Conservation (phyloP, 768 basidiomycete species). For the Pleurotus salmoneostramineus region DNA sequence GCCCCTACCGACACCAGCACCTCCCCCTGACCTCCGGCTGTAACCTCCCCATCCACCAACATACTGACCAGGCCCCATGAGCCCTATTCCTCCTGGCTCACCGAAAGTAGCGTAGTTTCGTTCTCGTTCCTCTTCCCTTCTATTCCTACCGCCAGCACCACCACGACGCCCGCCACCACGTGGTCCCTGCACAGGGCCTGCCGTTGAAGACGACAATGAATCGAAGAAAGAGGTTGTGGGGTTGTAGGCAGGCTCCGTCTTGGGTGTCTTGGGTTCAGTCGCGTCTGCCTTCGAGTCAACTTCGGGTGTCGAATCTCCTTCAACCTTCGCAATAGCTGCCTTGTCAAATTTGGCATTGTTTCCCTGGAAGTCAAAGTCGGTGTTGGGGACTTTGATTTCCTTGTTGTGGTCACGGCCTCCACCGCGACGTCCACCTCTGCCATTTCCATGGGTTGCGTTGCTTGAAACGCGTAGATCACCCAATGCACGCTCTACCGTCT, state of each 20-base stretch:
- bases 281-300: slow-evolving; percentile 16
- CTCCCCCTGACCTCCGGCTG: slow-evolving; percentile 42
- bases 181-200: slow-evolving; percentile 20
- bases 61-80: slow-evolving; percentile 72
- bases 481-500: slow-evolving; percentile 57
- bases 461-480: slow-evolving; percentile 46
- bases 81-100: slow-evolving; percentile 74
- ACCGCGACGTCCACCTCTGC: slow-evolving; percentile 22
- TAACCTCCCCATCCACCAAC: slow-evolving; percentile 78
- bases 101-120: slow-evolving; percentile 87
- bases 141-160: slow-evolving; percentile 53
- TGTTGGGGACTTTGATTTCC: slow-evolving; percentile 63
- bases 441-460: slow-evolving; percentile 10
- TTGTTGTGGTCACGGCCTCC: slow-evolving; percentile 20
- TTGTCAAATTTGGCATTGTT: slow-evolving; percentile 84
- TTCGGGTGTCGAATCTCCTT: slow-evolving; percentile 24
- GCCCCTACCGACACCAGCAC: slow-evolving; percentile 28
- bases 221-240: slow-evolving; percentile 83
- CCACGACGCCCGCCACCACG: slow-evolving; percentile 46
- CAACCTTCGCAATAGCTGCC: slow-evolving; percentile 39
- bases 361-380: slow-evolving; percentile 80
- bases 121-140: slow-evolving; percentile 81
- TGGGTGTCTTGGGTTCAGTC: slow-evolving; percentile 33
- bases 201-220: slow-evolving; percentile 43
- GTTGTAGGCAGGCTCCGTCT: slow-evolving; percentile 55